Evolutionary conservation across 208 protist genomes (phyloP), one percentile per base, ranked within the genome.

Genomic region (Naegleria lovaniensis): DNA sequence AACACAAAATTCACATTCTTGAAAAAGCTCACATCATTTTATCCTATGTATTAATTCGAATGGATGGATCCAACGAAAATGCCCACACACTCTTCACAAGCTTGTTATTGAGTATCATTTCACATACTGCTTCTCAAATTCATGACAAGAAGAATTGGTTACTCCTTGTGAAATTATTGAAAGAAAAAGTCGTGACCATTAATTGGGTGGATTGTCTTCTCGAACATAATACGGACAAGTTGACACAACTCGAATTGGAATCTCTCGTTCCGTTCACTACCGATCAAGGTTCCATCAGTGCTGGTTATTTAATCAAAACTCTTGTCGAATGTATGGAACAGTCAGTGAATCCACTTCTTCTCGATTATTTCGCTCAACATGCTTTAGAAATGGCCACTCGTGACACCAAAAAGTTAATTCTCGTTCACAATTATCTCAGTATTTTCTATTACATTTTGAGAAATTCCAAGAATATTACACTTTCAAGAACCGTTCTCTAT

Each of bases 311-410:
- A 25, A 79, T 79, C 29, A 29, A 79, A 1, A 79, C 25, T 13
- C 29, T 79, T 36, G 67, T 79, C 19, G 67, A 79, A 36, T 79
- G 67, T 79, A 79, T 79, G 25, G 67, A 79, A 36, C 9, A 7
- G 9, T 79, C 67, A 9, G 67, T 79, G 7, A 33, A n/a, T 13
- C 25, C 16, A 36, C 25, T 13, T 13, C 25, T 79, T 11, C 25
- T 79, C n/a, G 67, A 79, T n/a, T 33, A 79, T 36, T 79, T 79
- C 29, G 67, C 67, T 79, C 67, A 79, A 29, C 67, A 79, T 79
- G 67, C 67, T 2, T 33, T 79, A 25, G 67, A 79, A 36, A 79
- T 79, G 29, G 67, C 67, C 16, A 79, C 67, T 36, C 19, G 29
- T 36, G 29, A 79, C 19, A 36, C 67, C 16, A 36, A 29, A n/a